Percentiles rank a stretch among this genome's conserved stretches.
Conservation (phyloP, 2,329 filamentous ascomycete species). For the Xylaria sp. region DNA sequence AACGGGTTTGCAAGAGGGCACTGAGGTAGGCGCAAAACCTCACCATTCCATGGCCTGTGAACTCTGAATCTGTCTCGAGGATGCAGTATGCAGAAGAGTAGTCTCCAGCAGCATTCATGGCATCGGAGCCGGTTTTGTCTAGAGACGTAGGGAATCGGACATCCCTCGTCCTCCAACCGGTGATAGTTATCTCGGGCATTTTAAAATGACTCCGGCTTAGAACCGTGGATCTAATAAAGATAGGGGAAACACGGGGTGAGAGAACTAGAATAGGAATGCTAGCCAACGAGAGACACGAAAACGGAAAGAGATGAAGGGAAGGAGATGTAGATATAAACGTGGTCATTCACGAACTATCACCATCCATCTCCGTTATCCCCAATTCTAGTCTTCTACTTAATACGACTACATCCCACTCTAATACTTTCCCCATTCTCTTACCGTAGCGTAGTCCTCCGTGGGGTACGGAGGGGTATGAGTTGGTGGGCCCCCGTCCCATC, state of each 20-base stretch:
- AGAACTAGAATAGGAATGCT: not conserved
- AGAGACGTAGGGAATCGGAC: constrained; percentile 90
- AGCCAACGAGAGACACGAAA: not conserved
- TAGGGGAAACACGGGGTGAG: not conserved
- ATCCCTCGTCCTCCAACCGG: constrained; percentile 76
- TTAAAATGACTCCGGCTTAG: not conserved
- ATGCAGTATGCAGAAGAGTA: constrained; percentile 97
- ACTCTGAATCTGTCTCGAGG: constrained; percentile 79
- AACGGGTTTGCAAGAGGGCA: not conserved
- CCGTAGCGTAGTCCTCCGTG: constrained; percentile 32
- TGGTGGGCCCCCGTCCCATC: constrained; percentile 36
- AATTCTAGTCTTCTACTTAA: constrained; percentile 18
- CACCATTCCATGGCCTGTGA: constrained; percentile 83
- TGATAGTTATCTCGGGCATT: constrained; percentile 74
- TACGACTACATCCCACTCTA: constrained; percentile 20
- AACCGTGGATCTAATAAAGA: not conserved
- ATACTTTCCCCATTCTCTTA: constrained; percentile 11
- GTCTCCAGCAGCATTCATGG: constrained; percentile 94
- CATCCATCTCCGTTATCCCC: not conserved
- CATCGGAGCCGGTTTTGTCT: constrained; percentile 95
- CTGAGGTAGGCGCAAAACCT: constrained; percentile 11
- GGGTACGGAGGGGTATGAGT: constrained; percentile 30
- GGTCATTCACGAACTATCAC: constrained; percentile 6
- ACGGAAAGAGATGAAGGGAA: not conserved
- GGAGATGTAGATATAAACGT: not conserved